Evolutionary conservation across 305 asterid genomes (phyloP), one percentile per base, ranked within the genome.

Genomic region (Fraxinus sp.): DNA sequence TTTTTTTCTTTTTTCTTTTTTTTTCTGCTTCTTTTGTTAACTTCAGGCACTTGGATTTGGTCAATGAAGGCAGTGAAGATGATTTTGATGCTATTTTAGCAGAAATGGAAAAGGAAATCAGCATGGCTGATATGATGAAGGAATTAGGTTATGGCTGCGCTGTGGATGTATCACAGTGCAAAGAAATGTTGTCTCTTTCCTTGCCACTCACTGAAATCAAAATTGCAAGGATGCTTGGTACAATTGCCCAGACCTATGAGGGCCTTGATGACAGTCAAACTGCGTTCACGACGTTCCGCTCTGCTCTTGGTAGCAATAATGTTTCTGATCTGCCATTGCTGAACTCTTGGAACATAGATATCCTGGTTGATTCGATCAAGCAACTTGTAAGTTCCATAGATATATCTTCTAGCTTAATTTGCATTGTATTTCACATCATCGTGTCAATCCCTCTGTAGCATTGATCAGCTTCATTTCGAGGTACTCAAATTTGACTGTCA

Each of bases 71-170:
- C 0, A 88, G 86, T 49, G 93, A 89, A 86, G 97, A 92, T 86
- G 97, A 97, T 91, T 93, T 94, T 86, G 97, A 93, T 89, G 90
- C 91, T 85, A 86, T 97, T 84, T 88, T 97, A 86, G 97, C 92
- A 36, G 99, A 94, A 86, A 91, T 94, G 99, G 98, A 94, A 91
- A 93, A 91, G 86, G 99, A 93, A 91, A 91, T 93, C 90, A 90
- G 95, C 90, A 92, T 97, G 91, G 93, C 98, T 72, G 98, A 92
- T 81, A 90, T 92, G 82, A 90, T 97, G 94, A 91, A 91, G 82
- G 99, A 94, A 88, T 88, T 97, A 83, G 98, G 99, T 83, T 95
- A 93, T 89, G 97, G 98, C 62, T 97, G 99, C 94, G 92, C 99
- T 28, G 90, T 84, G 46, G 90, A 83, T 85, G 88, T 88, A 59